Evolutionary conservation across 2,329 filamentous ascomycete genomes (phyloP).

Genomic region (Apiospora koreana): DNA sequence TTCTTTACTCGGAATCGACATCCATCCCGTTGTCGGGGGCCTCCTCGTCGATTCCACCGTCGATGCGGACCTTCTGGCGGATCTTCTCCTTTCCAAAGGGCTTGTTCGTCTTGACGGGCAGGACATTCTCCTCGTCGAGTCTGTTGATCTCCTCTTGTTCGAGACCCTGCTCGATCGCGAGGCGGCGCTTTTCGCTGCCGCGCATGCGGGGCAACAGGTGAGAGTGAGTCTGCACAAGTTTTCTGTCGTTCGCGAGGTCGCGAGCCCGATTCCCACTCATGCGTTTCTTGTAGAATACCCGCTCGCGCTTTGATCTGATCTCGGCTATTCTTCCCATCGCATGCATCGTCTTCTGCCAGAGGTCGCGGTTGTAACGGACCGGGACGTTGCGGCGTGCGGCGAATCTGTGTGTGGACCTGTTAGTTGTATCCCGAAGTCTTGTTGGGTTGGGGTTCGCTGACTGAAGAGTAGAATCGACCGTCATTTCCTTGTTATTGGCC

Average conservation of each 20-base stretch:
- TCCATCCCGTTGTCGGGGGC: constrained; percentile 21
- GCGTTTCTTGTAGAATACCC: constrained; percentile 90
- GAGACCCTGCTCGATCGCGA: constrained; percentile 44
- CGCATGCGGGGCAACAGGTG: constrained; percentile 81
- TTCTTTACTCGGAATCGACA: constrained; percentile 32
- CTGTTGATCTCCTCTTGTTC: constrained; percentile 36
- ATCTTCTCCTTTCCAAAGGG: constrained; percentile 43
- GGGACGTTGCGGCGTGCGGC: constrained; percentile 91
- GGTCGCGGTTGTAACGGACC: constrained; percentile 91
- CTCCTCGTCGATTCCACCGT: constrained; percentile 43
- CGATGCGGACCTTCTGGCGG: constrained; percentile 38
- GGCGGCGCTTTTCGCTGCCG: constrained; percentile 60
- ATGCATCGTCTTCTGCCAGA: constrained; percentile 82
- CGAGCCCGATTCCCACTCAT: constrained; percentile 88
- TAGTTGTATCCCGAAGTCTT: neutral
- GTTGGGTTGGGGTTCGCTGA: constrained; percentile 47
- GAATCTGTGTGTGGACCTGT: neutral
- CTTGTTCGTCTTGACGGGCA: constrained; percentile 31
- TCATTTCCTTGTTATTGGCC: constrained; percentile 71
- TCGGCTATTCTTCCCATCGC: constrained; percentile 91
- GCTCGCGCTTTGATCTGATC: constrained; percentile 80
- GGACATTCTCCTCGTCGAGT: constrained; percentile 31
- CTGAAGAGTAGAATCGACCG: constrained; percentile 89
- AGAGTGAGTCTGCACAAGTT: constrained; percentile 88
- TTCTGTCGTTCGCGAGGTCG: constrained; percentile 77